Base-by-base conservation (phyloP, 2,329 filamentous ascomycete species). In the Plenodomus biglobosus region DNA sequence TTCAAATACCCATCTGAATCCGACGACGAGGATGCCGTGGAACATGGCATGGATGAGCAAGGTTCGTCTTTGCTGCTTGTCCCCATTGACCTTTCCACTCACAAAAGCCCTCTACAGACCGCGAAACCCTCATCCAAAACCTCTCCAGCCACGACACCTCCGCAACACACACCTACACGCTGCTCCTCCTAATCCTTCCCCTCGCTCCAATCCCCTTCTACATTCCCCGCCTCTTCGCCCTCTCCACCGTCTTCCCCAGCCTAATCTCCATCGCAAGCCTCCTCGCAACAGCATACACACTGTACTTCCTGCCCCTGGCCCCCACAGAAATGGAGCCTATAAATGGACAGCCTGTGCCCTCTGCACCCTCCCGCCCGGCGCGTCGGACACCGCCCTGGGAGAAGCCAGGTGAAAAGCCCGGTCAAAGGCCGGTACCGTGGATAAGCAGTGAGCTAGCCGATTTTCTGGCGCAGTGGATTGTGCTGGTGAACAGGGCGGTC, bases 21-120 rank as follows among this genome's bases (percentile, higher is more conserved):
- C 38, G 77, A 80, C 30, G 77, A 80, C 67, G 71, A 78, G 22
- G 79, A 81, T 11, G 76, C 79, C 62, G 69, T 78, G 16, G 80
- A 81, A 27, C 80, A 85, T 57, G 81, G 84, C 46, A 76, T 94
- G 51, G 90, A 94, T 68, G 88, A 92, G 72, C 81, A 92, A 79
- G 86, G 86, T 86, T 68, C 43, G 55, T 36, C 13, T 24, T n/a
- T 38, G 19, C 30, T 48, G 15, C 19, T 36, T n/a, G 48, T n/a
- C 47, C 27, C 35, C 36, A 40, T 44, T 10, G 40, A 22, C 24
- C 22, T 27, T n/a, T n/a, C n/a, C n/a, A n/a, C n/a, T n/a, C n/a
- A n/a, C n/a, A n/a, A n/a, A n/a, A n/a, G n/a, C 38, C 34, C 24
- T n/a, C 27, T 20, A 38, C 39, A 70, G 68, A 72, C 38, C 68